Evolutionary conservation across 371 early-diverging fungal species (phyloP), one percentile per base, ranked within the genome.

Genomic region (Vittaforma corneae): DNA sequence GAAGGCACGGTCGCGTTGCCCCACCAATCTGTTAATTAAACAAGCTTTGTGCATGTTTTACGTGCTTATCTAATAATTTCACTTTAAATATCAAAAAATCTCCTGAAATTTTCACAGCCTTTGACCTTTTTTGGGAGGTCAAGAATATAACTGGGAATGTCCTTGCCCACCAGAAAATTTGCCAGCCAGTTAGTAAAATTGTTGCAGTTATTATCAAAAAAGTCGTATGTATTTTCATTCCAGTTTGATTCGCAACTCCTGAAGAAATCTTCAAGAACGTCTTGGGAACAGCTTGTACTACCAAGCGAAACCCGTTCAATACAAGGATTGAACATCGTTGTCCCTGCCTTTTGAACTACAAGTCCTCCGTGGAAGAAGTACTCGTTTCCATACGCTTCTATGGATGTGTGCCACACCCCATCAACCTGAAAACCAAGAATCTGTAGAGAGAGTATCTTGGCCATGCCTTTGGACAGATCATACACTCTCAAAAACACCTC

Each of bases 311-410:
- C 45, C 46, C 52, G 65, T 20, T 60, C 52, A 22, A 63, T 37
- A 33, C 63, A 71, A 2, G 35, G 44, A 3, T 72, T 72, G 62
- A 67, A 70, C n/a, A 11, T 45, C 2, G 72, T 67, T 16, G 16
- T 69, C 30, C 61, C 61, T 16, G 24, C 11, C 22, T 4, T 29
- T 6, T 55, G n/a, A n/a, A 20, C 9, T 48, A 33, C 33, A 38
- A 79, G 75, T 29, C 89, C 88, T 68, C 84, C 84, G 16, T 88
- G 88, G 71, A 84, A 92, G 75, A 78, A 90, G 72, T 84, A 86
- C 68, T 94, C 95, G 40, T 75, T 80, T 1, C 86, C 89, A 74
- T 81, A 89, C 30, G 88, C 83, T 28, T 90, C 89, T 1, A 92
- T 86, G 0, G 89, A 84, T 0, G 92, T 92, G 75, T 92, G 93